These are phyloP conservation scores for Petunia secreta DNA, from an alignment of 257 asterid genomes.

Conservation along the genomic window DNA sequence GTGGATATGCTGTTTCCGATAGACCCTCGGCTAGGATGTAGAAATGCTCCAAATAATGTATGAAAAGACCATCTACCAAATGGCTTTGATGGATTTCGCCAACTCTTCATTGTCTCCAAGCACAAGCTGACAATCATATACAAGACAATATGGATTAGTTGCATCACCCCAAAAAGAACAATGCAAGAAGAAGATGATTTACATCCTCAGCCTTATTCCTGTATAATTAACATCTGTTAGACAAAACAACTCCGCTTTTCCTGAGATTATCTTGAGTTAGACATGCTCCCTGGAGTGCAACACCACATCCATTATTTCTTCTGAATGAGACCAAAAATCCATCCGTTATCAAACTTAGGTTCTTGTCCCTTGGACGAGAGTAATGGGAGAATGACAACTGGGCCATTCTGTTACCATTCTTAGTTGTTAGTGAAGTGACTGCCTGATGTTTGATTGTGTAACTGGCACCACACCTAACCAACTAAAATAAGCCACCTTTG, in stretches of 20 bases:
- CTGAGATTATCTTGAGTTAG: not conserved
- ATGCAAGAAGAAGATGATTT: not conserved
- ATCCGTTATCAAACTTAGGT: no score
- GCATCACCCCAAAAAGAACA: not conserved
- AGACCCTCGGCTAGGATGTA: not conserved
- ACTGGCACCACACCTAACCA: not conserved
- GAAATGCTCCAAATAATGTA: not conserved
- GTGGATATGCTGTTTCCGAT: no score
- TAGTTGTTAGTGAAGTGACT: no score
- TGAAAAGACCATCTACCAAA: not conserved
- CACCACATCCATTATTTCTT: no score
- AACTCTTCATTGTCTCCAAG: not conserved
- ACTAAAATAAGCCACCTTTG: not conserved
- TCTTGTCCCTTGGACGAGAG: no score
- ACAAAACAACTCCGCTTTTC: not conserved
- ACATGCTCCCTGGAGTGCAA: not conserved
- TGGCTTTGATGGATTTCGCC: not conserved
- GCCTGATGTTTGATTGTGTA: no score
- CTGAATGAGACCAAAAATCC: no score
- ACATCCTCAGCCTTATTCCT: not conserved
- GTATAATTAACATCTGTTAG: not conserved
- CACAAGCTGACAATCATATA: not conserved
- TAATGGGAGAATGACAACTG: no score
- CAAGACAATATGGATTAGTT: not conserved
- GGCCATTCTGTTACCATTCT: no score